Evolutionary conservation across 495 filamentous ascomycete genomes (phyloP).

Genomic region (Penicillium simplicissimum): DNA sequence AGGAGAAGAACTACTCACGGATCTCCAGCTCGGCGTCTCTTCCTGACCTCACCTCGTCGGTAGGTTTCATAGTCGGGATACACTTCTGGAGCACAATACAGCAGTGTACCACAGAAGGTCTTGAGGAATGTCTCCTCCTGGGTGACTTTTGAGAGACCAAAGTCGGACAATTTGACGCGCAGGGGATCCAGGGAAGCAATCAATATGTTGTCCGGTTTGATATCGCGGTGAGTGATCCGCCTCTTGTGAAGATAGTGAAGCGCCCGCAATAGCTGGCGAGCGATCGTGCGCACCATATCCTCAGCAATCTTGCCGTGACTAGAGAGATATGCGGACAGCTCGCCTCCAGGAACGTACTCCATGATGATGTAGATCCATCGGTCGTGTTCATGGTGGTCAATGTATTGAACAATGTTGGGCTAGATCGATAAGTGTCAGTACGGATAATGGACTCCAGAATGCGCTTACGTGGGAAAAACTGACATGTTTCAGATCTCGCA

Average conservation of each 20-base stretch:
- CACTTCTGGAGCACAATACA: slow-evolving; percentile 96
- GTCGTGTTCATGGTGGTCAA: slow-evolving; percentile 78
- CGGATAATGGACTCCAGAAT: no score
- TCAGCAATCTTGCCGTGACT: slow-evolving; percentile 64
- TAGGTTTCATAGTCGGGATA: slow-evolving; percentile 76
- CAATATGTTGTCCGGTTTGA: slow-evolving; percentile 97
- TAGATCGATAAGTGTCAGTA: slow-evolving; percentile 31
- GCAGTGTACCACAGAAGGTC: slow-evolving; percentile 92
- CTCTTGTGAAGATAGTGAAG: slow-evolving; percentile 83
- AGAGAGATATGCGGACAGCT: slow-evolving; percentile 72
- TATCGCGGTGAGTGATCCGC: slow-evolving; percentile 92
- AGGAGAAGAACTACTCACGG: slow-evolving; percentile 36
- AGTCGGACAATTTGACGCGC: slow-evolving; percentile 89
- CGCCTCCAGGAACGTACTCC: slow-evolving; percentile 86
- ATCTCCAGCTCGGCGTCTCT: slow-evolving; percentile 53
- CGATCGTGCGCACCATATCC: slow-evolving; percentile 63
- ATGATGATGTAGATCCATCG: slow-evolving; percentile 89
- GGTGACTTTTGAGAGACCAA: slow-evolving; percentile 91
- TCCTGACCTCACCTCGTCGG: slow-evolving; percentile 44
- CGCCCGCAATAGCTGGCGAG: slow-evolving; percentile 75
- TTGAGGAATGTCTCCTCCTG: slow-evolving; percentile 88
- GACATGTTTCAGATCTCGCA: slow-evolving; percentile 80
- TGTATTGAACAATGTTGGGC: slow-evolving; percentile 89
- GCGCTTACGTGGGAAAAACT: slow-evolving; percentile 31
- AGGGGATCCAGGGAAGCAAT: slow-evolving; percentile 71